phyloP scores from a whole-genome alignment of 805 yeast genomes.

The Ogataea parapolymorpha region DNA sequence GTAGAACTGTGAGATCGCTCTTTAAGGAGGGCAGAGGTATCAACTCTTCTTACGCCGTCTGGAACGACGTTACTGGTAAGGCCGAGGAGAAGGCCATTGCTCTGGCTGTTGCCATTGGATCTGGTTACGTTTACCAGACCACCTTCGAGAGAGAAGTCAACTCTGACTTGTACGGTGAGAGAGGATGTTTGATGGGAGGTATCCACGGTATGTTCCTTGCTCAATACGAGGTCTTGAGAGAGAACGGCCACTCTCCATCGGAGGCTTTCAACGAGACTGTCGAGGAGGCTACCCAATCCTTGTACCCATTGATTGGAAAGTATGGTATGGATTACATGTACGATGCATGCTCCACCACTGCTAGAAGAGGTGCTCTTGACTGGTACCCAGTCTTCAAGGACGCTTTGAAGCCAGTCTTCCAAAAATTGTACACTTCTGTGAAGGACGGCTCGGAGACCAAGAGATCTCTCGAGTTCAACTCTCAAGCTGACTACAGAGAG shows the following conservation, averaged over 20 bases:
- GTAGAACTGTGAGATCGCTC: conserved; percentile 98
- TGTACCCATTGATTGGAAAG: conserved; percentile 98
- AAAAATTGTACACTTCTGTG: conserved; percentile 91
- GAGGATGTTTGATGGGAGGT: conserved; percentile 99
- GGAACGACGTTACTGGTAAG: conserved; percentile 98
- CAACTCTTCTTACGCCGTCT: conserved; percentile 98
- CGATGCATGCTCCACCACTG: conserved; percentile 99
- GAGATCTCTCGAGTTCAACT: conserved; percentile 98
- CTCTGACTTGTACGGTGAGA: conserved; percentile 99
- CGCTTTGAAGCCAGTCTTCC: conserved; percentile 97
- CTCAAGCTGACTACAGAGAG: conserved; percentile 96
- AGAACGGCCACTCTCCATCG: conserved; percentile 99
- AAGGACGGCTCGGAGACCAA: conserved; percentile 96
- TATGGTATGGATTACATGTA: conserved; percentile 99
- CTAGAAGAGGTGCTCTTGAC: conserved; percentile 99
- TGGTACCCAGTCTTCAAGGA: conserved; percentile 99
- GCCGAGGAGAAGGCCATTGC: conserved; percentile 99
- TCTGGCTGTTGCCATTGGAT: conserved; percentile 97
- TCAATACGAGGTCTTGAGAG: conserved; percentile 99
- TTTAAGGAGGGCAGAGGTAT: conserved; percentile 99
- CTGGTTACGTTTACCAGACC: conserved; percentile 99
- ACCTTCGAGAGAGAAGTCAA: conserved; percentile 98
- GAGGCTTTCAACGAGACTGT: conserved; percentile 99
- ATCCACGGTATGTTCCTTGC: conserved; percentile 99
- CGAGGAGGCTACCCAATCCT: conserved; percentile 99